phyloP scores from a whole-genome alignment of 345 rosid genomes.

The Luvunga scandens region DNA sequence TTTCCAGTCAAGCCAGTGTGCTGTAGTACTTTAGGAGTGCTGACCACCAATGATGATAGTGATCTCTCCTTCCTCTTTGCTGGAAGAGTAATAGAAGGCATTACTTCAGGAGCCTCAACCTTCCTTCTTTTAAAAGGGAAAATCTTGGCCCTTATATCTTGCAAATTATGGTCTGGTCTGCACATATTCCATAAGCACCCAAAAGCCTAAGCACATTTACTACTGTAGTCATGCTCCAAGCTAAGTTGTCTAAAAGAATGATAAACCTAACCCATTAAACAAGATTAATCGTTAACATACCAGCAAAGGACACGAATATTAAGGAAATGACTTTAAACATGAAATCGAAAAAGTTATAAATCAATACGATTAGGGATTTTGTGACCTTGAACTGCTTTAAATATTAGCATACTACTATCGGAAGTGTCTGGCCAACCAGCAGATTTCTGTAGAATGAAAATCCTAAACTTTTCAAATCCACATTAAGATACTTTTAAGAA shows the following conservation, averaged over 20 bases:
- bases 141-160: slow-evolving; percentile 66
- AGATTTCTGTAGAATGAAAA: not conserved
- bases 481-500: not conserved
- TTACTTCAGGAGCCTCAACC: slow-evolving; percentile 45
- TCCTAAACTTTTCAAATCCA: slow-evolving; percentile 14
- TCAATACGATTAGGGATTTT: not conserved
- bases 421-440: not conserved
- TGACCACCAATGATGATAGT: slow-evolving; percentile 60
- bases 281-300: not conserved
- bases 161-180: slow-evolving; percentile 79
- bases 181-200: slow-evolving; percentile 19
- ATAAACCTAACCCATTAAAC: not conserved
- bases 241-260: slow-evolving; percentile 1
- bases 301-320: not conserved
- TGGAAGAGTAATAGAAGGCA: slow-evolving; percentile 47
- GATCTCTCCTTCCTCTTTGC: slow-evolving; percentile 73
- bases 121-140: slow-evolving; percentile 66
- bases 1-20: slow-evolving; percentile 58
- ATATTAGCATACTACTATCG: not conserved
- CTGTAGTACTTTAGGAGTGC: slow-evolving; percentile 53
- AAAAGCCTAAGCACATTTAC: not conserved
- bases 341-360: not conserved
- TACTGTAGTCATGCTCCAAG: not conserved
- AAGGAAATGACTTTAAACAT: not conserved
- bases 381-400: not conserved